Conservation (phyloP, 139 green algal genomes). For the Chlamydomonas incerta region DNA sequence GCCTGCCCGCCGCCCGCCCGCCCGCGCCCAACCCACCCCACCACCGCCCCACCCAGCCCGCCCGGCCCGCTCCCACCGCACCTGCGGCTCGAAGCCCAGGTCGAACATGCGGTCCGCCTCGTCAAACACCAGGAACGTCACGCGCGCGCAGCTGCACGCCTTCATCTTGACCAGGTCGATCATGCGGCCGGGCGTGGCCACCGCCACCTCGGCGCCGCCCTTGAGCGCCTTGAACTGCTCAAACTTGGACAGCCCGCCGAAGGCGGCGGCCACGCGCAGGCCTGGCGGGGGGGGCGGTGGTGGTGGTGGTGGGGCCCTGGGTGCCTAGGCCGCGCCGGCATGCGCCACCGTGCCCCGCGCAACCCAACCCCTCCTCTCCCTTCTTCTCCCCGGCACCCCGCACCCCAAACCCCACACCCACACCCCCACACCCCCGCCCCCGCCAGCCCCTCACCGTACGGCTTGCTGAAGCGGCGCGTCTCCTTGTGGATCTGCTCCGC, state of each 20-base stretch:
- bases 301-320: too few relatives aligned
- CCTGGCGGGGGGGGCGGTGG: conserved; percentile 21
- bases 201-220: conserved; percentile 70
- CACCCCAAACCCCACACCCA: too few relatives aligned
- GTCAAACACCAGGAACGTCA: conserved; percentile 93
- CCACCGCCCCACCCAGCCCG: too few relatives aligned
- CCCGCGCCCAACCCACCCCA: too few relatives aligned
- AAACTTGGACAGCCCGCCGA: conserved; percentile 94
- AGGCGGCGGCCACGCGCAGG: conserved; percentile 80
- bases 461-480: conserved; percentile 60
- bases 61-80: too few relatives aligned
- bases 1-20: too few relatives aligned
- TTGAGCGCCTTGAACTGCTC: conserved; percentile 96
- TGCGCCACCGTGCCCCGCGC: too few relatives aligned
- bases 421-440: not conserved
- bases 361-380: too few relatives aligned
- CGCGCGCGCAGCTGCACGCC: conserved; percentile 72
- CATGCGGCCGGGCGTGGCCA: conserved; percentile 90
- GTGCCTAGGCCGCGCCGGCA: too few relatives aligned
- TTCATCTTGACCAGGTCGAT: conserved; percentile 85
- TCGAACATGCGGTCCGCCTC: conserved; percentile 98
- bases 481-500: conserved; percentile 95
- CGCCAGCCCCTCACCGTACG: conserved; percentile 50
- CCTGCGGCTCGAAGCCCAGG: conserved; percentile 93
- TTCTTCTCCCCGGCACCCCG: too few relatives aligned